Conservation (phyloP, 2,329 filamentous ascomycete species). For the Colletotrichum camelliae region DNA sequence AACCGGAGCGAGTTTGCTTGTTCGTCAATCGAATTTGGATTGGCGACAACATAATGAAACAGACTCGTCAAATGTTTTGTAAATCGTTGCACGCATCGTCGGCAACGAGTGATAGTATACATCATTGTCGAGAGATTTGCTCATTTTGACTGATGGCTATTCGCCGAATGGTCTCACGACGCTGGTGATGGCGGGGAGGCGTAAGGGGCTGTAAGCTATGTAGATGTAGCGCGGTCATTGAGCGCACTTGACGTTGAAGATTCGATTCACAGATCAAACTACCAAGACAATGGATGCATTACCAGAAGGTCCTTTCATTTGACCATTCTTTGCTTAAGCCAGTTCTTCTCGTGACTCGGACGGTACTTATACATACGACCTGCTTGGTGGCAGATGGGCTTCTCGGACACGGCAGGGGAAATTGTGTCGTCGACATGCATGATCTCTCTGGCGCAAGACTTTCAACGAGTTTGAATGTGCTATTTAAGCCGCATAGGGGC, state of each 20-base stretch:
- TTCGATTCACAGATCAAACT: background rate
- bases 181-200: rapidly evolving
- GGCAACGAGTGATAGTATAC: background rate
- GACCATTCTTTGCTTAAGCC: background rate
- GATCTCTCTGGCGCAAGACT: background rate
- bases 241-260: background rate
- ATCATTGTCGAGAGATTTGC: rapidly evolving
- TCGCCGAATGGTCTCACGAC: background rate
- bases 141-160: background rate
- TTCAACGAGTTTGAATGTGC: background rate
- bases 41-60: too few relatives aligned
- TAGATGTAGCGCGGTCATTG: rapidly evolving
- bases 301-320: rapidly evolving
- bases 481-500: background rate
- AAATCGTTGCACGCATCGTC: background rate
- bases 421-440: rapidly evolving
- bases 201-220: background rate
- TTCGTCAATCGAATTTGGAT: background rate
- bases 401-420: background rate
- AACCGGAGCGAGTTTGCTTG: background rate
- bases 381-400: background rate
- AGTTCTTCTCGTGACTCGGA: background rate
- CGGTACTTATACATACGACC: background rate
- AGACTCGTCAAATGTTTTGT: background rate
- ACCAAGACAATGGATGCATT: background rate